Evolutionary conservation across 2,329 filamentous ascomycete species (phyloP), one percentile per base, ranked within the genome.

Genomic region (Stachybotrys elegans): DNA sequence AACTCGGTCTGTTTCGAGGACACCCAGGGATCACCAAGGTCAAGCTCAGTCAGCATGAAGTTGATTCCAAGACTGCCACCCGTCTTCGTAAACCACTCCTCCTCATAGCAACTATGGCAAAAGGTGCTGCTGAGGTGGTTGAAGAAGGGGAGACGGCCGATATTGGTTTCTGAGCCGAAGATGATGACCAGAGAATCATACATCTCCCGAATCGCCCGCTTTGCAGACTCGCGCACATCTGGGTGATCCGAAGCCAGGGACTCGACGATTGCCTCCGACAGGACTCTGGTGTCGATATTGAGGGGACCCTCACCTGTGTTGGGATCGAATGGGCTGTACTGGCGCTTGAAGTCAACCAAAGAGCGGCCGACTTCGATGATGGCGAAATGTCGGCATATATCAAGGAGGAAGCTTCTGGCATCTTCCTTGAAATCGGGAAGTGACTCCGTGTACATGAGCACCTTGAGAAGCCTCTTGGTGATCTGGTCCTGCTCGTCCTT

Each of bases 81-180:
- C 29, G 90, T 87, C 67, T 99, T 98, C 42, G 91, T 91, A 59
- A 95, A 98, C 93, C 94, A 99, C 57, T 98, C 93, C 62, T 98
- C 92, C 56, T 93, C 90, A 56, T 96, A 91, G 62, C 93, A 98
- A 51, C 88, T 90, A 61, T 98, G 93, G 55, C 88, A 93, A 61
- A 97, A 95, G 1, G 83, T 84, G 48, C 82, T 86, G 31, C 86
- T 84, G 6, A 98, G 73, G 56, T 92, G 84, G 46, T 76, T 78
- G 67, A 98, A 98, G 65, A 98, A 88, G 1, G 85, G 81, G 8
- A 98, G 75, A 44, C 82, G 83, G 25, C 87, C 81, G 23, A 91
- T 83, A 43, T 86, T 78, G 19, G 76, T 77, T 31, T 83, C 72
- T 1, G 80, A 81, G 3, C 91, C 91, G 51, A 97, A 89, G 25